These are phyloP conservation scores for Syncephalis plumigaleata DNA, from an alignment of 371 early-diverging fungal species.

Conservation along the genomic window DNA sequence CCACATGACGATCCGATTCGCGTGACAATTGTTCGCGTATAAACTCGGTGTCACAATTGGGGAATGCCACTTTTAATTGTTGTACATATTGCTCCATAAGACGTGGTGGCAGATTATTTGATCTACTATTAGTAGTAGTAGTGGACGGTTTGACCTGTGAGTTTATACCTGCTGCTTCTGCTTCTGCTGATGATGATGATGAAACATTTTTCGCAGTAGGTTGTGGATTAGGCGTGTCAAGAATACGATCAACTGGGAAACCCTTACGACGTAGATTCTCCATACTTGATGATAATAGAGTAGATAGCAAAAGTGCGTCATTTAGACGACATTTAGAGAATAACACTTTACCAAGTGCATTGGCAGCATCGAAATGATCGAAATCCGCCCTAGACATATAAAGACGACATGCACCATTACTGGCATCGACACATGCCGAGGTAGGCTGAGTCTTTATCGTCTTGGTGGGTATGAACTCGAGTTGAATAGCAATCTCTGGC, in stretches of 20 bases:
- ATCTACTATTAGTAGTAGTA: not conserved
- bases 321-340: constrained; percentile 41
- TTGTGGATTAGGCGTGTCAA: constrained; percentile 14
- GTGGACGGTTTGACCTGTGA: constrained; percentile 3
- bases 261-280: constrained; percentile 46
- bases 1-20: constrained; percentile 31
- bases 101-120: constrained; percentile 4
- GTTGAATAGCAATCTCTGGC: constrained; percentile 31
- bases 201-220: constrained; percentile 9
- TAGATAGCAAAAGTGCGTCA: constrained; percentile 42
- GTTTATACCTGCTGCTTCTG: constrained; percentile 9
- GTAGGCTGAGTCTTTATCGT: constrained; percentile 36
- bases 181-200: constrained; percentile 3
- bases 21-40: constrained; percentile 29
- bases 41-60: constrained; percentile 43
- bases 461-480: constrained; percentile 38
- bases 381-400: constrained; percentile 39
- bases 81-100: constrained; percentile 20
- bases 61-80: constrained; percentile 38
- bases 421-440: constrained; percentile 38
- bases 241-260: constrained; percentile 78
- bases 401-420: constrained; percentile 22
- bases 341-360: constrained; percentile 25
- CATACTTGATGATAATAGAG: constrained; percentile 42
- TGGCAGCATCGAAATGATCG: constrained; percentile 70